Evolutionary conservation across 2,329 filamentous ascomycete species (phyloP).

Genomic region (Penicillium vulpinum): DNA sequence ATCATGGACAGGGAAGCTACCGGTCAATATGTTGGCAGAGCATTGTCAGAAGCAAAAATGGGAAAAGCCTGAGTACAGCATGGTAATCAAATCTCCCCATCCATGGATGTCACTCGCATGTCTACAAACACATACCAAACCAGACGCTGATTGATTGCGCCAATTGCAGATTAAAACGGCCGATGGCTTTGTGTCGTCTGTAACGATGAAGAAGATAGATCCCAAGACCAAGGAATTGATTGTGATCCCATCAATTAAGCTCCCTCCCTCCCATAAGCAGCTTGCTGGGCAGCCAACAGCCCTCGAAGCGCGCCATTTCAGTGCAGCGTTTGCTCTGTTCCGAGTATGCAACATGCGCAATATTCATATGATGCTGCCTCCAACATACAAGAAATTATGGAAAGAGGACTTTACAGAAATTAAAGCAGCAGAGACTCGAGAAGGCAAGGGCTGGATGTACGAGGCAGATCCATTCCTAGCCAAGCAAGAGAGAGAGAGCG

Average conservation of each 20-base stretch:
- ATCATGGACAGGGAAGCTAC: conserved; percentile 96
- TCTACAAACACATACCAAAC: neutral
- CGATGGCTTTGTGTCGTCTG: conserved; percentile 75
- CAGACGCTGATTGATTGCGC: conserved; percentile 18
- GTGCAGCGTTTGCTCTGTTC: conserved; percentile 87
- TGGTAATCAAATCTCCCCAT: conserved; percentile 50
- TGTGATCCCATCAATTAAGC: conserved; percentile 75
- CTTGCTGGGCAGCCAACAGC: conserved; percentile 74
- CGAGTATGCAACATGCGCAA: conserved; percentile 95
- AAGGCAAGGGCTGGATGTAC: conserved; percentile 83
- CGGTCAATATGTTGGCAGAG: conserved; percentile 88
- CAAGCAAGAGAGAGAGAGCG: conserved; percentile 74
- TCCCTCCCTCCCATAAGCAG: conserved; percentile 74
- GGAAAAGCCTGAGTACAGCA: conserved; percentile 90
- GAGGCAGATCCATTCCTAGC: conserved; percentile 91
- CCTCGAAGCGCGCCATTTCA: conserved; percentile 89
- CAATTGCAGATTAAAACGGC: conserved; percentile 60
- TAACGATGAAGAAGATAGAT: conserved; percentile 73
- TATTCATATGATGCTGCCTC: conserved; percentile 89
- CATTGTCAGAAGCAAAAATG: conserved; percentile 95
- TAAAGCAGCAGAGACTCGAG: conserved; percentile 76
- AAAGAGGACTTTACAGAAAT: conserved; percentile 80
- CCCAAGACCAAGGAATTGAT: conserved; percentile 77
- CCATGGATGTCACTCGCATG: neutral
- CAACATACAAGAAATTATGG: conserved; percentile 86